phyloP scores from a whole-genome alignment of 1,284 basidiomycete species.

The Trametes pubescens region DNA sequence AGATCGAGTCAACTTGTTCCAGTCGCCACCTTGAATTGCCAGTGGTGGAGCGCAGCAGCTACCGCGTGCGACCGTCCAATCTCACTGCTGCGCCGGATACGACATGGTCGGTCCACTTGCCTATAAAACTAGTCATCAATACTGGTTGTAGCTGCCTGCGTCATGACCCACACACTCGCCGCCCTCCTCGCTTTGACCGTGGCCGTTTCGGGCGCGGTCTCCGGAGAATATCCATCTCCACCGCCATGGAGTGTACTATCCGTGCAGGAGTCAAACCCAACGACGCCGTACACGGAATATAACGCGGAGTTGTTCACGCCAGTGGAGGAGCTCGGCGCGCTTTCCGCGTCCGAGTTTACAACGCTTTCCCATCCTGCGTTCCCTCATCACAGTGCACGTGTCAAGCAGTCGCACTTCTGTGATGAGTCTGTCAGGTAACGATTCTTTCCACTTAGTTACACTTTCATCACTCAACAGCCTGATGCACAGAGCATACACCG shows the following conservation, averaged over 20 bases:
- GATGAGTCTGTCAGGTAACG: slow-evolving; percentile 35
- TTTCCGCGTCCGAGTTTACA: slow-evolving; percentile 52
- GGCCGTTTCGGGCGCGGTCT: too few species aligned
- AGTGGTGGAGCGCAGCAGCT: too few species aligned
- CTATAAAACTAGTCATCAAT: too few species aligned
- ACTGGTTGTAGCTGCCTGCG: too few species aligned
- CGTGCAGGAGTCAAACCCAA: neutral
- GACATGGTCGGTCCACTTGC: too few species aligned
- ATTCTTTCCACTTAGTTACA: neutral
- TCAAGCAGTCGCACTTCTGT: slow-evolving; percentile 48
- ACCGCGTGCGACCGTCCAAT: too few species aligned
- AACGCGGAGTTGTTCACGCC: slow-evolving; percentile 51
- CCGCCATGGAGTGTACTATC: neutral
- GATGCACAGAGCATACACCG: slow-evolving; percentile 43
- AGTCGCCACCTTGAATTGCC: too few species aligned
- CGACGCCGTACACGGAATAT: slow-evolving; percentile 27
- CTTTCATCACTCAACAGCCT: neutral
- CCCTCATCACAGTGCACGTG: slow-evolving; percentile 57
- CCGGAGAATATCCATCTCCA: too few species aligned
- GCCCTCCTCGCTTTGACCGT: too few species aligned
- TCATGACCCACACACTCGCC: too few species aligned
- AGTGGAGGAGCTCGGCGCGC: slow-evolving; percentile 47
- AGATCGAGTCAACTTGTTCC: too few species aligned
- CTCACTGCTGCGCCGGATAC: too few species aligned
- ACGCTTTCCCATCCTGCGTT: slow-evolving; percentile 60